Base-by-base conservation (phyloP, 306 rosid genomes). In the Medicago arabica region DNA sequence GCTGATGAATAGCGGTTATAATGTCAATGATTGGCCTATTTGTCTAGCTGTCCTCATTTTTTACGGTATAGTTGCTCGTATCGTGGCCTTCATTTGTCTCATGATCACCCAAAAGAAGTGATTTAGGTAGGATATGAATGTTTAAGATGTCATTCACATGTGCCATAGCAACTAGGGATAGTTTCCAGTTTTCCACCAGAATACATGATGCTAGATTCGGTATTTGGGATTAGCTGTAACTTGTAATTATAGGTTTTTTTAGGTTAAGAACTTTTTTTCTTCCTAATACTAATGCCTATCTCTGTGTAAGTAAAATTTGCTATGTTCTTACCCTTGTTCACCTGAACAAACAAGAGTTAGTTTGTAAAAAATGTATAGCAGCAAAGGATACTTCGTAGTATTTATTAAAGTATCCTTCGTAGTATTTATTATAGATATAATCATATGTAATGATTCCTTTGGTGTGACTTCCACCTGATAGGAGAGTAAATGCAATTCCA, bases 11-110 rank as follows among this genome's bases (percentile, higher is more conserved):
- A 82, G 15, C 31, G 89, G 87, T 59, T 91, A 87, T 63, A 40
- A 89, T 49, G 88, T 91, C n/a, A 79, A 70, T 23, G 92, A 89
- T 14, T 89, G 95, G 92, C 5, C 72, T 60, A 75, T 80, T 19
- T 91, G 92, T 83, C 69, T 89, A n/a, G 1, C 23, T 39, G 79
- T 69, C 70, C 91, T 92, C 64, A 13, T 89, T 71, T 1, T 79
- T 3, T 66, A 75, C 4, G 93, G 96, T n/a, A 11, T 89, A 46
- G 1, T 83, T 58, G 81, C 87, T 28, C 78, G 95, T 47, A 10
- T 60, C 10, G 18, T 79, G 47, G 92, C 97, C n/a, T 89, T 60
- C 81, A n/a, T 78, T 78, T 80, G 83, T 74, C 18, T 80, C 5
- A 9, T 80, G 15, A 3, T 74, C 49, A 74, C 80, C 14, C 80